Conservation (phyloP, 768 basidiomycete species). For the Amanita pallidorosea region DNA sequence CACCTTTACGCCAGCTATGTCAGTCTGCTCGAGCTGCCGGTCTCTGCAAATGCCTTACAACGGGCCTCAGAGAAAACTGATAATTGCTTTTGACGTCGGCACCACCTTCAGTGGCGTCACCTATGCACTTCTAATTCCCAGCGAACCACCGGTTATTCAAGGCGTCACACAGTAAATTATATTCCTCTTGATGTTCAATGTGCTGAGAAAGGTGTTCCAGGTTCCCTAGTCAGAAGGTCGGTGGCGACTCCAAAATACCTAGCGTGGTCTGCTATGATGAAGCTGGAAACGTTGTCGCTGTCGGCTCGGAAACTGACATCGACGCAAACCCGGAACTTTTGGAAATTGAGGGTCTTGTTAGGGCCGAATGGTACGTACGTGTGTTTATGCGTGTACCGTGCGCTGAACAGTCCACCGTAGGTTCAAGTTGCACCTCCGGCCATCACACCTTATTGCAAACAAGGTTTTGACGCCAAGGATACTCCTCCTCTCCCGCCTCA, state of each 20-base stretch:
- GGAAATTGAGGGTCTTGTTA: background rate
- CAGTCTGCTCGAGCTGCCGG: background rate
- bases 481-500: conserved; percentile 30
- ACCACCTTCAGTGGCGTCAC: conserved; percentile 36
- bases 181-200: conserved; percentile 1
- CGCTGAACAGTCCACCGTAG: background rate
- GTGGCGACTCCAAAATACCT: conserved; percentile 3
- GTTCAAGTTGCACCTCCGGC: conserved; percentile 4
- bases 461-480: background rate
- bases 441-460: background rate
- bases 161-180: conserved; percentile 23
- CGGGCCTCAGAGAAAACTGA: conserved; percentile 28
- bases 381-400: too few relatives aligned
- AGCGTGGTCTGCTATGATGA: conserved; percentile 5
- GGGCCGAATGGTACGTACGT: too few relatives aligned
- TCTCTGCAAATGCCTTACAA: conserved; percentile 22
- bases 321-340: conserved; percentile 1
- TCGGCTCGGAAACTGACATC: conserved; percentile 3
- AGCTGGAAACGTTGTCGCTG: background rate
- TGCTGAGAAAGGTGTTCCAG: background rate
- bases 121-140: conserved; percentile 16
- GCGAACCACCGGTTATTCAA: conserved; percentile 18
- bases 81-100: conserved; percentile 41
- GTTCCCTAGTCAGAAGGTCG: background rate
- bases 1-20: conserved; percentile 7